phyloP scores from a whole-genome alignment of 2,329 filamentous ascomycete species.

The Metarhizium anisopliae region DNA sequence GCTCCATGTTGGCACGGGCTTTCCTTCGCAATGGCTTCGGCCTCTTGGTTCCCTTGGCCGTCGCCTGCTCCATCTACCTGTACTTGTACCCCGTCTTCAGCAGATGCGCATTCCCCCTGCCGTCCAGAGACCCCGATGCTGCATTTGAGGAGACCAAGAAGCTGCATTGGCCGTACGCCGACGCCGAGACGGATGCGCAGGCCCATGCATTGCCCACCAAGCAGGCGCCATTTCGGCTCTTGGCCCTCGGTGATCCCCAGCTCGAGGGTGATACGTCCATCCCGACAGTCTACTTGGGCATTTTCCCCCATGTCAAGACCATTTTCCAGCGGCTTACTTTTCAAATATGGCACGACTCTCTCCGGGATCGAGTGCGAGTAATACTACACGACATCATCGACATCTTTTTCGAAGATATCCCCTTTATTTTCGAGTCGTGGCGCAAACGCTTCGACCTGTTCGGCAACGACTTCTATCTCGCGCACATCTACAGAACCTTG shows the following conservation, averaged over 20 bases:
- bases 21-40: slow-evolving; percentile 48
- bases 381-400: slow-evolving; percentile 51
- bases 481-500: slow-evolving; percentile 79
- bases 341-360: slow-evolving; percentile 32
- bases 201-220: slow-evolving; percentile 15
- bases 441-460: slow-evolving; percentile 80
- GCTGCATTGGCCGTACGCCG: slow-evolving; percentile 32
- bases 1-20: slow-evolving; percentile 44
- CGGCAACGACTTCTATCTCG: slow-evolving; percentile 91
- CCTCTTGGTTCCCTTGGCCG: slow-evolving; percentile 49
- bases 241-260: slow-evolving; percentile 85
- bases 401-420: slow-evolving; percentile 58
- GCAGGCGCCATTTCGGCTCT: slow-evolving; percentile 70
- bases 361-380: slow-evolving; percentile 44
- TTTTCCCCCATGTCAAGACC: slow-evolving; percentile 44
- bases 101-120: slow-evolving; percentile 69
- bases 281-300: slow-evolving; percentile 44
- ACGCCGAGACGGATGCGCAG: slow-evolving; percentile 8
- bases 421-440: slow-evolving; percentile 53
- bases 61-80: slow-evolving; percentile 66
- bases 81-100: slow-evolving; percentile 81
- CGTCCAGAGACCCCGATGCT: slow-evolving; percentile 23
- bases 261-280: slow-evolving; percentile 87
- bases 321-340: slow-evolving; percentile 39
- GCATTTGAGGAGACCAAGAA: slow-evolving; percentile 28